Evolutionary conservation across 129 eudicot species (phyloP).

Genomic region (Artemisia annua): DNA sequence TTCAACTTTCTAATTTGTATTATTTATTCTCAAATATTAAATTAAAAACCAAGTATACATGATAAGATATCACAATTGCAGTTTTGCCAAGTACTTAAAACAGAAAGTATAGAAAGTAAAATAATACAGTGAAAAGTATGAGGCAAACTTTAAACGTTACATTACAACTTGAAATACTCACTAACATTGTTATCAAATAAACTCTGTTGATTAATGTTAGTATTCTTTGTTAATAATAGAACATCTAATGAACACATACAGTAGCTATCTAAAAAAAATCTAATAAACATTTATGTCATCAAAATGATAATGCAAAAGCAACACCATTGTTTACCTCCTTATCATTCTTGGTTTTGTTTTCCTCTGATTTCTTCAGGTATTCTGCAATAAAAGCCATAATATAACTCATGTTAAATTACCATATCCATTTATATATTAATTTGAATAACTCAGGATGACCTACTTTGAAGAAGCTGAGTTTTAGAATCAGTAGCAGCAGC

Average conservation of each 20-base stretch:
- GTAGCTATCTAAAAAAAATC: neutral
- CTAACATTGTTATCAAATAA: too few species aligned
- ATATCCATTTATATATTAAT: too few species aligned
- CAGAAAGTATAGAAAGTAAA: too few species aligned
- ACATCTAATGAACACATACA: neutral
- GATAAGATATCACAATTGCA: too few species aligned
- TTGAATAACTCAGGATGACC: neutral
- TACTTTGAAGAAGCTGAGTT: constrained; percentile 74
- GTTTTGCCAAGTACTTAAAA: too few species aligned
- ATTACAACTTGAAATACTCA: too few species aligned
- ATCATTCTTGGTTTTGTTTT: constrained; percentile 78
- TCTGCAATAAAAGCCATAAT: constrained; percentile 36
- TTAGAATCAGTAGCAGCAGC: constrained; percentile 53
- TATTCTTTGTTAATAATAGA: neutral
- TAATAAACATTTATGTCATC: neutral
- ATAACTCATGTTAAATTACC: neutral
- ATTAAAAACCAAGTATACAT: too few species aligned
- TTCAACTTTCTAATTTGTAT: too few species aligned
- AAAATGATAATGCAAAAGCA: neutral
- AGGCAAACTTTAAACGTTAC: too few species aligned
- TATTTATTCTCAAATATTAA: too few species aligned
- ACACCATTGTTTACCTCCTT: constrained; percentile 57
- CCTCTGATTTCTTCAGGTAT: constrained; percentile 79
- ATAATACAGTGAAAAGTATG: too few species aligned
- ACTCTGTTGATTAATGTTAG: neutral